phyloP scores from a whole-genome alignment of 345 rosid species.

The Eucalyptus curtisii region DNA sequence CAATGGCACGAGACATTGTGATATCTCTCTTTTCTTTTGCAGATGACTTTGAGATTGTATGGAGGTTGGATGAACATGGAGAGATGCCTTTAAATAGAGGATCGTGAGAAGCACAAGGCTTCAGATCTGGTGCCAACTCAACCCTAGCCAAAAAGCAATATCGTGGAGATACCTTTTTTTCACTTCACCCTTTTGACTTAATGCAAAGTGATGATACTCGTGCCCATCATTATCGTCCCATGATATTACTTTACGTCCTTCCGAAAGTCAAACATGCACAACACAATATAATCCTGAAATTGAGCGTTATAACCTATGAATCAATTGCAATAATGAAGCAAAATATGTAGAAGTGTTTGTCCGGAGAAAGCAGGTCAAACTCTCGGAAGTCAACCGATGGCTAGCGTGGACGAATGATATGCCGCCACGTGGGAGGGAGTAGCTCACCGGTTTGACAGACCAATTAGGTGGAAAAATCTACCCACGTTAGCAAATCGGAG shows the following conservation, averaged over 20 bases:
- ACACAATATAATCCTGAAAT: neutral
- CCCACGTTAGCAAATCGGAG: neutral
- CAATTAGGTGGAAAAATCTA: neutral
- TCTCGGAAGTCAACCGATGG: neutral
- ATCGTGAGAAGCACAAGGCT: constrained; percentile 7
- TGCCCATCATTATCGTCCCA: constrained; percentile 23
- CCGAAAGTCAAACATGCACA: neutral
- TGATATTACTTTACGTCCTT: neutral
- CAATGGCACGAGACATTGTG: constrained; percentile 6
- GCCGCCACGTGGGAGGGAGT: constrained; percentile 14
- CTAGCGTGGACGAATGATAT: neutral
- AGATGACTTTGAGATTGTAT: neutral
- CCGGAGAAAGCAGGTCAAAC: neutral
- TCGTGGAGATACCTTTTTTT: neutral
- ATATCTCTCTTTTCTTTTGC: neutral
- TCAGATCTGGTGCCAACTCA: neutral
- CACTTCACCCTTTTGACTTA: constrained; percentile 2
- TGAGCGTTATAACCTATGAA: neutral
- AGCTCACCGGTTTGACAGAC: constrained; percentile 8
- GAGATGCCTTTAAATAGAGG: constrained; percentile 16
- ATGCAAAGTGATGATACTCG: constrained; percentile 23
- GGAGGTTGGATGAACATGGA: neutral
- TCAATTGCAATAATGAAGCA: neutral
- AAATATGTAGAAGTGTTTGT: neutral
- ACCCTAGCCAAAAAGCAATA: neutral